Evolutionary conservation across 176 grass and related monocot species (phyloP).

Genomic region (Lolium perenne): DNA sequence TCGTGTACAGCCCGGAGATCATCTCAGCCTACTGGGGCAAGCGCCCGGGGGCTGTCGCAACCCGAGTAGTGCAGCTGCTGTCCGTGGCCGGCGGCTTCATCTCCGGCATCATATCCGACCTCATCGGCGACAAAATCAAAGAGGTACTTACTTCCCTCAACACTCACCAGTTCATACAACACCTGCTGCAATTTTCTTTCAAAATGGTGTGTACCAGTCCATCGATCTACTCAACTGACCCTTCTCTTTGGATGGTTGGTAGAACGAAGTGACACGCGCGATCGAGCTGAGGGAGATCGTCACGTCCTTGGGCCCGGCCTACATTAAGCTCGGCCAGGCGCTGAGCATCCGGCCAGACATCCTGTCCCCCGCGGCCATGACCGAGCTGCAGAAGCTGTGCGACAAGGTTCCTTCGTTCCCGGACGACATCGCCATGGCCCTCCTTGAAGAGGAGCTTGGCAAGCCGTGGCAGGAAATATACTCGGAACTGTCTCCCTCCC

Average conservation of each 20-base stretch:
- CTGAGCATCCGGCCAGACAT: conserved; percentile 94
- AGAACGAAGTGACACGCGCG: conserved; percentile 90
- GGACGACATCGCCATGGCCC: conserved; percentile 90
- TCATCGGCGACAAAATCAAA: conserved; percentile 82
- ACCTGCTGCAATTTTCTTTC: background rate
- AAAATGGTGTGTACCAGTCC: background rate
- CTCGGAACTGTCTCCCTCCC: conserved; percentile 88
- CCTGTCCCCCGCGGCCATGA: conserved; percentile 94
- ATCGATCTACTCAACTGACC: conserved; percentile 2
- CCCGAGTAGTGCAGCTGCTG: conserved; percentile 73
- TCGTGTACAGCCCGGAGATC: conserved; percentile 87
- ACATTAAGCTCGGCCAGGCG: conserved; percentile 95
- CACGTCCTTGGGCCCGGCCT: conserved; percentile 91
- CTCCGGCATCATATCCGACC: conserved; percentile 76
- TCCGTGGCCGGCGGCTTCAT: conserved; percentile 96
- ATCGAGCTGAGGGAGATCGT: conserved; percentile 97
- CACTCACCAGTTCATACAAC: background rate
- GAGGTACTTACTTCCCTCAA: conserved; percentile 81
- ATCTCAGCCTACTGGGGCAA: conserved; percentile 88
- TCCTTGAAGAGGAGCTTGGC: conserved; percentile 94
- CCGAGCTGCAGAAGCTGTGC: conserved; percentile 88
- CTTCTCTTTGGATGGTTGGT: background rate
- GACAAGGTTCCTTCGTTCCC: conserved; percentile 99
- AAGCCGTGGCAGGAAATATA: conserved; percentile 86
- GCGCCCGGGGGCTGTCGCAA: conserved; percentile 74